Evolutionary conservation across 139 green algal genomes (phyloP), one percentile per base, ranked within the genome.

Genomic region (Limnomonas spitsbergensis): DNA sequence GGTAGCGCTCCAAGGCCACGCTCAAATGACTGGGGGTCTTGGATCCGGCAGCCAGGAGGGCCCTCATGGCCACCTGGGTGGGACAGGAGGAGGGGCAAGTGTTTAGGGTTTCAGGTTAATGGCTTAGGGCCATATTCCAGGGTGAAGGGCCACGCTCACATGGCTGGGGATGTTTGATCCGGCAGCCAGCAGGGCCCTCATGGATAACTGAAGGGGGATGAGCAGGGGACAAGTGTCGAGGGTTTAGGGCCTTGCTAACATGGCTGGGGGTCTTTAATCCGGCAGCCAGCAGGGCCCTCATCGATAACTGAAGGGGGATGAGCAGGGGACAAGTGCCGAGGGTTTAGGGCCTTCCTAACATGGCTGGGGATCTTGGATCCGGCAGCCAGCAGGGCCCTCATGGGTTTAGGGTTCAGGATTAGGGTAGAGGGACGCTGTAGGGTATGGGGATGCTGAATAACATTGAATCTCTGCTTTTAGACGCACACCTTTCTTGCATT

Each of bases 11-110:
- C 73, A 98, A 74, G 4, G 87, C 83, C 24, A 90, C 93, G 53
- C 92, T 79, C 71, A 91, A 88, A 84, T 98, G 94, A 31, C 86
- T 93, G 82, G 94, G 93, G 20, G 77, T 89, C 86, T 98, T 98
- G 78, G 86, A 80, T 2, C 94, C 92, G 6, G 90, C 83, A 2
- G 89, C 75, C 39, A 97, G 76, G 71, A 98, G 67, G 37, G 83
- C 87, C 4, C 87, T 88, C 67, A 82, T 78, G 29, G 94, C 69
- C 52, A 92, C 80, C 83, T 88, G 82, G 1, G 71, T 27, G 53
- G 0, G 9, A 36, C 52, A 6, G 31, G 35, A 34, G 29, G 29
- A 32, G 2, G 69, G 40, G 2, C 4, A 40, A n/a, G n/a, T 39
- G 6, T 32, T 40, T 35, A 35, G 35, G 40, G 38, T 76, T n/a